Base-by-base conservation (phyloP, 371 early-diverging fungal genomes). In the Syncephalis plumigaleata region DNA sequence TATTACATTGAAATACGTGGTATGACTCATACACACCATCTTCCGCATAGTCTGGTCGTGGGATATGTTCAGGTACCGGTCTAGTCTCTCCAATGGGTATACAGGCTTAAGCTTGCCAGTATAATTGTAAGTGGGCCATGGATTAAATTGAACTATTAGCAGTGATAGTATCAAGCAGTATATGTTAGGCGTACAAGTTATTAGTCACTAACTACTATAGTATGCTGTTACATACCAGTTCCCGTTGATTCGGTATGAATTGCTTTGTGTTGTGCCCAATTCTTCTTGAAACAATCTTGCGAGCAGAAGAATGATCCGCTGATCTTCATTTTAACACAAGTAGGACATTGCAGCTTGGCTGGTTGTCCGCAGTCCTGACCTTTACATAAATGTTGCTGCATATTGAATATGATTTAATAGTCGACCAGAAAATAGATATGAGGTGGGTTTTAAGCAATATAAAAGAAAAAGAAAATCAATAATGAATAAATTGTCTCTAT, bases 211-310 rank as follows among this genome's bases (percentile, higher is more conserved):
- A 15, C 49, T 49, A n/a, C 25, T 15, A 17, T 23, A 43, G 1
- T 24, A 16, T 42, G 45, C 18, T 38, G 31, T 31, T 31, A 31
- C 11, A 4, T 31, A n/a, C 26, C 15, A 4, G 16, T 9, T 16
- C n/a, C 44, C 15, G 44, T 23, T 36, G 8, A 54, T 69, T 31
- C 31, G 4, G 31, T 68, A 52, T 77, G 77, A 31, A 68, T 59
- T 16, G 65, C 53, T 46, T 74, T 71, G 56, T 80, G 83, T n/a
- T 23, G 40, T 55, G 68, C 66, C 94, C 94, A 93, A 61, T 65
- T 79, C 46, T 66, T 57, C 56, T 81, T 84, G 68, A 93, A 93
- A 62, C 92, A 91, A 38, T 72, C 77, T 60, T 90, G 93, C 23
- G 81, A 74, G 60, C 93, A 92, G 53, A 88, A 92, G 58, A 66